Percentiles rank a stretch among this genome's conserved stretches.
phyloP scores from a whole-genome alignment of 2,329 filamentous ascomycete species.

The Arachnopeziza araneosa region DNA sequence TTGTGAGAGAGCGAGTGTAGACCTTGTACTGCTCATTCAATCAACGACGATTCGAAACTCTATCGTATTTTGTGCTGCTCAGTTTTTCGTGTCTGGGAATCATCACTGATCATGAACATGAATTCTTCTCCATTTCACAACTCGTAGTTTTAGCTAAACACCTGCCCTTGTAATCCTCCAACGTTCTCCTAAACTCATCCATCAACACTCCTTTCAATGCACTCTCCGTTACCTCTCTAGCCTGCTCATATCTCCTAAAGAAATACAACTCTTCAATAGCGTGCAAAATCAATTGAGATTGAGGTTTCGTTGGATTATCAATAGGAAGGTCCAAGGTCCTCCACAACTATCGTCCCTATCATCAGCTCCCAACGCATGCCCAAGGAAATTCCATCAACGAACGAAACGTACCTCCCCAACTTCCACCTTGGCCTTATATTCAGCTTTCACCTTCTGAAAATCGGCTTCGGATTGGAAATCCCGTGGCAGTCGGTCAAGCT shows the following conservation, averaged over 20 bases:
- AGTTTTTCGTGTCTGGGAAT: background rate
- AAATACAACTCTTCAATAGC: slow-evolving; percentile 32
- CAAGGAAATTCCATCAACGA: background rate
- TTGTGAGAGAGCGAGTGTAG: background rate
- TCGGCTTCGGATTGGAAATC: slow-evolving; percentile 29
- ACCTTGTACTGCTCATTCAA: background rate
- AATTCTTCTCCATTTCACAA: background rate
- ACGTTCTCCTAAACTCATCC: slow-evolving; percentile 19
- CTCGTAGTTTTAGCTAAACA: slow-evolving; percentile 14
- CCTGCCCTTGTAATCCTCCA: slow-evolving; percentile 21
- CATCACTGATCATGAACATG: background rate
- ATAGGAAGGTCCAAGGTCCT: slow-evolving; percentile 23
- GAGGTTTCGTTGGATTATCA: slow-evolving; percentile 25
- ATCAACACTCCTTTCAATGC: slow-evolving; percentile 21
- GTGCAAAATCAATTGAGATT: slow-evolving; percentile 27
- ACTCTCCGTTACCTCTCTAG: slow-evolving; percentile 12
- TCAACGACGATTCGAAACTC: background rate
- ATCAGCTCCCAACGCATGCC: background rate
- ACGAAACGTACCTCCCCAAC: slow-evolving; percentile 22
- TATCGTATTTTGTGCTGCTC: background rate
- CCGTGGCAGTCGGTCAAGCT: slow-evolving; percentile 22
- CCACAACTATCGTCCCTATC: slow-evolving; percentile 16
- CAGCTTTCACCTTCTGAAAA: slow-evolving; percentile 21
- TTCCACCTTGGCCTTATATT: slow-evolving; percentile 28
- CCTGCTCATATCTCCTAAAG: slow-evolving; percentile 25